A percentile compares a stretch with the other conserved stretches of the same genome.
These are phyloP conservation scores for Hyaloscypha bicolor DNA, from an alignment of 495 filamentous ascomycete genomes.

Conservation along the genomic window DNA sequence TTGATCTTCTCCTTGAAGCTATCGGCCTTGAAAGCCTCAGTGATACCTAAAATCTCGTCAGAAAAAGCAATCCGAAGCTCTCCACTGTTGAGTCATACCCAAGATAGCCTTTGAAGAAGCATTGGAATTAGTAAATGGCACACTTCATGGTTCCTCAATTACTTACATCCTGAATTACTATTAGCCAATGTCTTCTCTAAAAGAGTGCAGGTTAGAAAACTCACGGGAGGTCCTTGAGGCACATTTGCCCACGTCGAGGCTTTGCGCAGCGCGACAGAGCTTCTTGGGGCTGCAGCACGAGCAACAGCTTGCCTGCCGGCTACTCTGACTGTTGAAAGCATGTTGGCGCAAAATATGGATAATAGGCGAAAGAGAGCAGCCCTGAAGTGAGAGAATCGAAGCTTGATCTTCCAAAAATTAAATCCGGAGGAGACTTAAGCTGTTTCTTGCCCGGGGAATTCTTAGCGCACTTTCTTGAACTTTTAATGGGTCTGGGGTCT, in stretches of 20 bases:
- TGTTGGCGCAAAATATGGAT: constrained; percentile 30
- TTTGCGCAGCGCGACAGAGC: constrained; percentile 60
- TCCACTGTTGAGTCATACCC: constrained; percentile 48
- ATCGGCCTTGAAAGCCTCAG: constrained; percentile 98
- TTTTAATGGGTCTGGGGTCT: not conserved
- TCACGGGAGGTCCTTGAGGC: constrained; percentile 89
- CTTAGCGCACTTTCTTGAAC: not conserved
- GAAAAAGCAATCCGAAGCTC: constrained; percentile 14
- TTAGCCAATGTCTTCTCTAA: constrained; percentile 39
- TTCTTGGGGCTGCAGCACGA: constrained; percentile 48
- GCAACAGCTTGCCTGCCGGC: constrained; percentile 56
- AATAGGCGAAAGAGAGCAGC: not conserved
- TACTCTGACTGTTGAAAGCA: constrained; percentile 61
- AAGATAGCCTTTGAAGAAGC: constrained; percentile 67
- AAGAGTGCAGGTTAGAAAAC: constrained; percentile 37
- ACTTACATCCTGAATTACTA: constrained; percentile 60
- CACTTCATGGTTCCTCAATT: constrained; percentile 10
- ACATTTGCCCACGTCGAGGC: constrained; percentile 88
- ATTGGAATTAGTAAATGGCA: constrained; percentile 21
- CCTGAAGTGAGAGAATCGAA: not conserved
- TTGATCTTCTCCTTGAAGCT: constrained; percentile 93
- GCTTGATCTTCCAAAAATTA: not conserved
- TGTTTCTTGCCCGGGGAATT: not conserved
- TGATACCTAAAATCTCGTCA: constrained; percentile 67
- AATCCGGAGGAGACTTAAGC: not conserved